These are phyloP conservation scores for Calonectria hongkongensis DNA, from an alignment of 2,329 filamentous ascomycete genomes.

Conservation along the genomic window DNA sequence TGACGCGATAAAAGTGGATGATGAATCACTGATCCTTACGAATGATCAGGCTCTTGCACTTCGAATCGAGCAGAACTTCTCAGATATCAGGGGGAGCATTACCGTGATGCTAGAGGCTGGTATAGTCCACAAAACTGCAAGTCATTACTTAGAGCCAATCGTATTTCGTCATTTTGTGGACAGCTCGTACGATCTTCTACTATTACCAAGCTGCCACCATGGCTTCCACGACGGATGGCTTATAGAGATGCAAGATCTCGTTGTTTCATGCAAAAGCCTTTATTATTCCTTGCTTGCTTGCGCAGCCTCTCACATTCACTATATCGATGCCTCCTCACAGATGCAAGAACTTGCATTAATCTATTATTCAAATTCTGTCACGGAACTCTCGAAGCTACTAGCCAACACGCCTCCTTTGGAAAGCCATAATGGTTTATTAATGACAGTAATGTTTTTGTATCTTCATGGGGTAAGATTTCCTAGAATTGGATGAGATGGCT, in stretches of 20 bases:
- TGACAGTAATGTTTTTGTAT: conserved; percentile 54
- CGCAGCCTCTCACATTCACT: conserved; percentile 52
- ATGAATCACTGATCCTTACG: background rate
- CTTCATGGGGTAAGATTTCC: conserved; percentile 49
- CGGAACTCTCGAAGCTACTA: conserved; percentile 45
- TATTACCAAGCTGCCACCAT: conserved; percentile 56
- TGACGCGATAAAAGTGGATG: background rate
- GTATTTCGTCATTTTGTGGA: conserved; percentile 49
- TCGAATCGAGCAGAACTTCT: background rate
- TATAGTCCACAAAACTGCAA: conserved; percentile 33
- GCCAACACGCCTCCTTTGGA: conserved; percentile 37
- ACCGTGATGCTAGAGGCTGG: conserved; percentile 32
- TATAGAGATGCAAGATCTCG: conserved; percentile 54
- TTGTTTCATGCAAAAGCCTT: conserved; percentile 52
- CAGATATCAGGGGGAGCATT: background rate
- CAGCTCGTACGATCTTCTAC: conserved; percentile 48
- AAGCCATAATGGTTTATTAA: conserved; percentile 49
- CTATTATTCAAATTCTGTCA: conserved; percentile 50
- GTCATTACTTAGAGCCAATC: conserved; percentile 40
- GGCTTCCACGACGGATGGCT: conserved; percentile 57
- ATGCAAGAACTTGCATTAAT: conserved; percentile 50
- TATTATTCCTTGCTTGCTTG: conserved; percentile 56
- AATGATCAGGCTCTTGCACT: background rate
- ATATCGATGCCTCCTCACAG: conserved; percentile 38
- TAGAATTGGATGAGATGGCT: background rate